Evolutionary conservation across 2,329 filamentous ascomycete genomes (phyloP).

Genomic region (Juglanconis oblonga): DNA sequence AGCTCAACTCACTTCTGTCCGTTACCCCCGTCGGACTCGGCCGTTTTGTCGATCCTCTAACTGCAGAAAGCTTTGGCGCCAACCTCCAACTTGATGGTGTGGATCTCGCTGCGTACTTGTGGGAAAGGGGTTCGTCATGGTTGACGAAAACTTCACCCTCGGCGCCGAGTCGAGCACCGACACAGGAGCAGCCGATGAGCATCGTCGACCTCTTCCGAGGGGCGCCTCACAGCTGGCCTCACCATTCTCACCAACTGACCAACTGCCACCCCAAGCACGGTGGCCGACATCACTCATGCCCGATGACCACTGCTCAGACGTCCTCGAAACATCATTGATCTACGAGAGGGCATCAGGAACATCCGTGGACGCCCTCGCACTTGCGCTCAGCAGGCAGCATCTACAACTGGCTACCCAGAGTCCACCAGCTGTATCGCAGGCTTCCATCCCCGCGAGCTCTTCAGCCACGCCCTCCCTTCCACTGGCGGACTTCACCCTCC

Average conservation of each 20-base stretch:
- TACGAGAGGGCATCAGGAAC: not conserved
- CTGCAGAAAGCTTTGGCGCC: not conserved
- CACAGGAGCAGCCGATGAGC: slow-evolving; percentile 2
- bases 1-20: not conserved
- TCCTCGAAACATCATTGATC: not conserved
- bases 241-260: not conserved
- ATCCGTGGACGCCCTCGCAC: slow-evolving; percentile 10
- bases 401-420: slow-evolving; percentile 9
- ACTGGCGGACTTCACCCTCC: slow-evolving; percentile 1
- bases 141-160: slow-evolving; percentile 14
- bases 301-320: not conserved
- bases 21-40: not conserved
- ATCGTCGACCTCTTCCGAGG: not conserved
- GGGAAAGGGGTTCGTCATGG: slow-evolving; percentile 16
- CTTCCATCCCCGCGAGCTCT: not conserved
- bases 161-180: slow-evolving; percentile 2
- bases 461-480: slow-evolving; percentile 1
- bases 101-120: not conserved
- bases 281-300: not conserved
- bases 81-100: not conserved
- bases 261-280: not conserved
- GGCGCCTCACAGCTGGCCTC: not conserved
- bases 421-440: not conserved
- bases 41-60: not conserved
- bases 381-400: slow-evolving; percentile 15